phyloP scores from a whole-genome alignment of 2,329 filamentous ascomycete genomes.

The Parafenestella ontariensis region DNA sequence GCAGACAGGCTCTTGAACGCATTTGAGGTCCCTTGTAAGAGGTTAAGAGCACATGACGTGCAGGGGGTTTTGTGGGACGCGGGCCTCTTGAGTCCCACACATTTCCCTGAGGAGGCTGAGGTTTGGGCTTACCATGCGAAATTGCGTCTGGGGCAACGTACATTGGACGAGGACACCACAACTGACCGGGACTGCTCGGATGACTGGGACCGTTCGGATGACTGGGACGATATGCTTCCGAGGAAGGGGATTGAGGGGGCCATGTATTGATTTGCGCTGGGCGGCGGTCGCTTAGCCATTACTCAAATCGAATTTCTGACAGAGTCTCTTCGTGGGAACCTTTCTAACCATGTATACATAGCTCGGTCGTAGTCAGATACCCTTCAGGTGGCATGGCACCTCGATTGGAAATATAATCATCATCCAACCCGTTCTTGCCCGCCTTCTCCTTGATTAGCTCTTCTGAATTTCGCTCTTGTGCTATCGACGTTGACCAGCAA shows the following conservation, averaged over 20 bases:
- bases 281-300: neutral
- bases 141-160: neutral
- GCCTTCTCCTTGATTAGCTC: neutral
- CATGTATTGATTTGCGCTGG: neutral
- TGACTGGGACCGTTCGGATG: no score
- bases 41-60: neutral
- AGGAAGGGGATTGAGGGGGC: neutral
- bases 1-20: neutral
- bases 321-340: neutral
- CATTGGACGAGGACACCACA: neutral
- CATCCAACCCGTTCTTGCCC: neutral
- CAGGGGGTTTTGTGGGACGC: neutral
- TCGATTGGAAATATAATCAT: neutral
- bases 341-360: neutral
- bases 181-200: neutral
- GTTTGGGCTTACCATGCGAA: conserved; percentile 2
- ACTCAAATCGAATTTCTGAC: neutral
- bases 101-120: neutral
- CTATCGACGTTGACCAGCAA: neutral
- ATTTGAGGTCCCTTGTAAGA: neutral
- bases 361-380: neutral
- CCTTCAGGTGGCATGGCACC: conserved; percentile 1
- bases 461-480: neutral
- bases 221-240: neutral
- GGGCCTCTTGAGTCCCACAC: neutral